Conservation (phyloP, 2,329 filamentous ascomycete species). For the Dactylonectria macrodidyma region DNA sequence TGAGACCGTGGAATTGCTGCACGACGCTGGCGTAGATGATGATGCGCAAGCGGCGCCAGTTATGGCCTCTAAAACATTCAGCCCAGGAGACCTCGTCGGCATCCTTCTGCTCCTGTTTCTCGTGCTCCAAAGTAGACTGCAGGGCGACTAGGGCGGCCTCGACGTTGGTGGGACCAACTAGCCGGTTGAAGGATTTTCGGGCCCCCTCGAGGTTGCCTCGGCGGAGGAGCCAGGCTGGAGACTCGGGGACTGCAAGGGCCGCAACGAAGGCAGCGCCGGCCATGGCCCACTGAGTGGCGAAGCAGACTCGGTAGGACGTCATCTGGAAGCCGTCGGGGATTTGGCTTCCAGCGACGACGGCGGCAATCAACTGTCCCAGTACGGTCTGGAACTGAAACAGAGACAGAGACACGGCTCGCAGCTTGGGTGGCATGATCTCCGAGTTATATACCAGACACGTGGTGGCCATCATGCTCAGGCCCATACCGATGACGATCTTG, state of each 20-base stretch:
- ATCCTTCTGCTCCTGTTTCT: neutral
- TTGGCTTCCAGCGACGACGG: neutral
- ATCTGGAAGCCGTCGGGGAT: neutral
- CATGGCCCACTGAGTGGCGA: constrained; percentile 18
- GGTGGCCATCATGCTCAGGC: constrained; percentile 3
- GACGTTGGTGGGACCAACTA: neutral
- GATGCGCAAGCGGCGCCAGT: constrained; percentile 17
- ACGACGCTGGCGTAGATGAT: constrained; percentile 6
- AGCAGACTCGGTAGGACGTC: constrained; percentile 5
- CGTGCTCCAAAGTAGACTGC: neutral
- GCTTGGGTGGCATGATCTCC: constrained; percentile 5
- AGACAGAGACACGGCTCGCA: constrained; percentile 13
- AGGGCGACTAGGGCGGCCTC: constrained; percentile 6
- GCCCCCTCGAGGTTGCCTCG: neutral
- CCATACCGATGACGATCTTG: neutral
- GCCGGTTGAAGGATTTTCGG: neutral
- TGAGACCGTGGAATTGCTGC: constrained; percentile 8
- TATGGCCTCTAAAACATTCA: constrained; percentile 8
- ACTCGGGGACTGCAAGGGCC: constrained; percentile 12
- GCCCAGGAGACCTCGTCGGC: neutral
- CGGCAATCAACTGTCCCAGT: constrained; percentile 14
- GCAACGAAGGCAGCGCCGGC: constrained; percentile 11
- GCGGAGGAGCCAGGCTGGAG: constrained; percentile 8
- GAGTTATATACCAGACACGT: constrained; percentile 14
- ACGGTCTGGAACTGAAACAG: constrained; percentile 11